These are phyloP conservation scores for Sporothrix euskadiensis DNA, from an alignment of 2,329 filamentous ascomycete species.

Conservation along the genomic window DNA sequence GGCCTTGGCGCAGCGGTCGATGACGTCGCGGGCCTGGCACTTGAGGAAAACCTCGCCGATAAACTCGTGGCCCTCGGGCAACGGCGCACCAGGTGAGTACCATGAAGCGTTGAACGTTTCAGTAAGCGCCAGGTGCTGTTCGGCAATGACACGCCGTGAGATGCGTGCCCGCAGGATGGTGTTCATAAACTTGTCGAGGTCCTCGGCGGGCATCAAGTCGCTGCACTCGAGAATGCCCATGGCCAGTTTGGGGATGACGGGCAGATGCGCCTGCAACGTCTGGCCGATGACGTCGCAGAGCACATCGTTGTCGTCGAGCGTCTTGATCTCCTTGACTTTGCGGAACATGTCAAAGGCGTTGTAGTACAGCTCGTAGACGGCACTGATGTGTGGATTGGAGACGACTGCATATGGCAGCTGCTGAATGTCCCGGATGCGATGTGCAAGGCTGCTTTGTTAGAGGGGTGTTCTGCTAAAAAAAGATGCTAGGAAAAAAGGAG, in stretches of 20 bases:
- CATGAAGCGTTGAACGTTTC: constrained; percentile 90
- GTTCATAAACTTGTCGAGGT: constrained; percentile 94
- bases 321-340: constrained; percentile 78
- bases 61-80: constrained; percentile 70
- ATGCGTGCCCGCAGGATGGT: constrained; percentile 89
- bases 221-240: constrained; percentile 93
- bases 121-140: constrained; percentile 92
- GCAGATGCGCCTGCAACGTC: constrained; percentile 83
- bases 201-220: constrained; percentile 73
- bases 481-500: too few species aligned
- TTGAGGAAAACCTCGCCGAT: constrained; percentile 94
- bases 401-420: constrained; percentile 93
- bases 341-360: constrained; percentile 92
- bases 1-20: constrained; percentile 76
- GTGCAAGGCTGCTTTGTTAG: constrained; percentile 65
- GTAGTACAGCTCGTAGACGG: constrained; percentile 97
- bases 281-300: constrained; percentile 79
- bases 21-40: constrained; percentile 86
- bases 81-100: constrained; percentile 79
- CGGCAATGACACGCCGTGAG: constrained; percentile 91
- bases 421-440: constrained; percentile 96
- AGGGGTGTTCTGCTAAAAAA: too few species aligned
- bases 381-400: constrained; percentile 88
- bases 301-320: constrained; percentile 82
- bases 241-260: constrained; percentile 89